Percentiles rank a stretch among this genome's conserved stretches.
Conservation (phyloP, 208 protist species). For the Acanthamoeba lenticulata region DNA sequence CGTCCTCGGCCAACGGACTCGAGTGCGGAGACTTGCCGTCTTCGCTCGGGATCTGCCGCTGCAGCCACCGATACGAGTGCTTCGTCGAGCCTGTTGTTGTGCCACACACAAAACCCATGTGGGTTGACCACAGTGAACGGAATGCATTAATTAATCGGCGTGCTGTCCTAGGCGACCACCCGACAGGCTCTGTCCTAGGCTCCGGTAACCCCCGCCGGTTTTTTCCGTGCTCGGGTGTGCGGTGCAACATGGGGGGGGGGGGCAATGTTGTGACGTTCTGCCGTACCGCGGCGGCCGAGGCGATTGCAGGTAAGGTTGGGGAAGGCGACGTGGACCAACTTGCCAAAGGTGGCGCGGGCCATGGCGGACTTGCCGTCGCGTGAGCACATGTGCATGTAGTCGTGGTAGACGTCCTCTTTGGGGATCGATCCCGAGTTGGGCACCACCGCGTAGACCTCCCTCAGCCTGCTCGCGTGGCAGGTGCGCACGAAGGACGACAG, state of each 20-base stretch:
- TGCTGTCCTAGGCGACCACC: background rate
- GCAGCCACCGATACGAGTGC: background rate
- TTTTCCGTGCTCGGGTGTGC: background rate
- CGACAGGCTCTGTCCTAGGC: too few species aligned
- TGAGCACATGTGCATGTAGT: background rate
- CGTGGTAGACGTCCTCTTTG: background rate
- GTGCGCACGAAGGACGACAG: background rate
- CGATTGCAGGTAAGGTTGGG: background rate
- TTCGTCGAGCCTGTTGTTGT: background rate
- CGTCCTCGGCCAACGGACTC: too few species aligned
- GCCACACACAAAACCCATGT: background rate
- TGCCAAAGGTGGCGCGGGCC: constrained; percentile 26
- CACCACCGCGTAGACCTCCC: background rate
- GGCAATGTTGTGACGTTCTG: too few species aligned
- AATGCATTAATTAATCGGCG: background rate
- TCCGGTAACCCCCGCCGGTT: too few species aligned
- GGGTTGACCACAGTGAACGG: background rate
- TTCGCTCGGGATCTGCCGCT: background rate
- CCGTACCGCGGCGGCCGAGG: background rate
- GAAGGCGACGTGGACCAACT: background rate
- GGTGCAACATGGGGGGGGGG: background rate
- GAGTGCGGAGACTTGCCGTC: background rate
- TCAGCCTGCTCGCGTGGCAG: background rate
- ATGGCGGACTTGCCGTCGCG: background rate
- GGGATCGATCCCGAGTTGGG: background rate